Conservation (phyloP, 768 basidiomycete genomes). For the Kwoniella newhampshirensis region DNA sequence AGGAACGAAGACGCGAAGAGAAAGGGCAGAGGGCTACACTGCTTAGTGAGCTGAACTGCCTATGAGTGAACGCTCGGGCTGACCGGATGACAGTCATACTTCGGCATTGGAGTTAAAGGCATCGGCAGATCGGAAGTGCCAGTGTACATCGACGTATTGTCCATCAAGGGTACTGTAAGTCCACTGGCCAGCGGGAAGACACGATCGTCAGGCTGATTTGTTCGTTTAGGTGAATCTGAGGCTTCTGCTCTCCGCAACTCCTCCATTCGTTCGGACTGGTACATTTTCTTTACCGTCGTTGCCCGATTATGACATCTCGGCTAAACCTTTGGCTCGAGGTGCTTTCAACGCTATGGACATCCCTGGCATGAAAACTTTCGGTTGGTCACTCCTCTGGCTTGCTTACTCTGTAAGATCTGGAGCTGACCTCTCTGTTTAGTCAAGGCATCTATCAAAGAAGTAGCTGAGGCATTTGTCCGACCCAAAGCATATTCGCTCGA, state of each 20-base stretch:
- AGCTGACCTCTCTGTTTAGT: slow-evolving; percentile 20
- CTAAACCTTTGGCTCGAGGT: slow-evolving; percentile 47
- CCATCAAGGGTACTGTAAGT: slow-evolving; percentile 49
- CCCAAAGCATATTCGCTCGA: slow-evolving; percentile 52
- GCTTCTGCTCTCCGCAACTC: slow-evolving; percentile 50
- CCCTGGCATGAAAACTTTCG: slow-evolving; percentile 50
- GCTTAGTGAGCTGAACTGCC: slow-evolving; percentile 27
- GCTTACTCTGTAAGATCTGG: not conserved
- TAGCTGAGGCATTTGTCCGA: slow-evolving; percentile 50
- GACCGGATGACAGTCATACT: slow-evolving; percentile 32
- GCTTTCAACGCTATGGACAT: slow-evolving; percentile 52
- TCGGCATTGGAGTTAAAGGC: slow-evolving; percentile 52
- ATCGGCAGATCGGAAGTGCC: slow-evolving; percentile 50
- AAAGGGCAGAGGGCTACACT: slow-evolving; percentile 46
- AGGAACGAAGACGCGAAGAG: slow-evolving; percentile 25
- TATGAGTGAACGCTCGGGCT: not conserved
- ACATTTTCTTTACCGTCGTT: slow-evolving; percentile 49
- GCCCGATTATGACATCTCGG: slow-evolving; percentile 52
- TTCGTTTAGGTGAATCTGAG: slow-evolving; percentile 42
- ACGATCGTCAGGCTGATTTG: not conserved
- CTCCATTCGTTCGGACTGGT: slow-evolving; percentile 51
- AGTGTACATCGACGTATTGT: slow-evolving; percentile 52
- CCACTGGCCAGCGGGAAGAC: not conserved
- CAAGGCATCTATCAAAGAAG: slow-evolving; percentile 43
- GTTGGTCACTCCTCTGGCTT: slow-evolving; percentile 19